These are phyloP conservation scores for Russula lepida DNA, from an alignment of 768 basidiomycete species.

Conservation along the genomic window DNA sequence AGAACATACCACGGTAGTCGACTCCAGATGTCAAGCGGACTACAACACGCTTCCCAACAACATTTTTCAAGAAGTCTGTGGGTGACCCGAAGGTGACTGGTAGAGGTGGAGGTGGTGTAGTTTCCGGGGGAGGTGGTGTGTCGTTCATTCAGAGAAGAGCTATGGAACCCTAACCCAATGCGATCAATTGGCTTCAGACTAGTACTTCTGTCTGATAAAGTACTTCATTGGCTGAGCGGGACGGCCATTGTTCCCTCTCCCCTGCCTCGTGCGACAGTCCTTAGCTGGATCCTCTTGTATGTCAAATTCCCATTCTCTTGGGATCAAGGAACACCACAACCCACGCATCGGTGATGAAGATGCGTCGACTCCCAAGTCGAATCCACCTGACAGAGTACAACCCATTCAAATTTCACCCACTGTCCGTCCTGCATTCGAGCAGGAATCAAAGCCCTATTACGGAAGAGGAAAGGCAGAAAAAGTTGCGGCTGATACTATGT, in stretches of 20 bases:
- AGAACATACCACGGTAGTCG: constrained; percentile 11
- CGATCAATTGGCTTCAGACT: too few species aligned
- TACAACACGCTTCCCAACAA: constrained; percentile 92
- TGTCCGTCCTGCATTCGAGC: neutral
- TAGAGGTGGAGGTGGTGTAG: constrained; percentile 42
- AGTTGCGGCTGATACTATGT: neutral
- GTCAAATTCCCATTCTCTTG: constrained; percentile 1
- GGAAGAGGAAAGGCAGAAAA: neutral
- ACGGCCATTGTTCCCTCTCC: too few species aligned
- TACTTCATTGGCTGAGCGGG: neutral
- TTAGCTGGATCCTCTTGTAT: neutral
- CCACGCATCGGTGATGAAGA: constrained; percentile 28
- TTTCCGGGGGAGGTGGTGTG: too few species aligned
- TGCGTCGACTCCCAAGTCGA: neutral
- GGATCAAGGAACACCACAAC: constrained; percentile 15
- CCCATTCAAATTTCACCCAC: neutral
- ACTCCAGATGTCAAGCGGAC: constrained; percentile 49
- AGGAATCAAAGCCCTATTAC: neutral
- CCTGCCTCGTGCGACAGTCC: neutral
- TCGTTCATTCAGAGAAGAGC: constrained; percentile 28
- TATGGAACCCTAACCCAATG: neutral
- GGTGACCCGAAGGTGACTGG: constrained; percentile 61
- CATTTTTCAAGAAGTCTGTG: constrained; percentile 88
- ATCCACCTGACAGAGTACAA: neutral
- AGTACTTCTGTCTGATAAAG: too few species aligned